Evolutionary conservation across 306 rosid species (phyloP).

Genomic region (Carpinus fangiana): DNA sequence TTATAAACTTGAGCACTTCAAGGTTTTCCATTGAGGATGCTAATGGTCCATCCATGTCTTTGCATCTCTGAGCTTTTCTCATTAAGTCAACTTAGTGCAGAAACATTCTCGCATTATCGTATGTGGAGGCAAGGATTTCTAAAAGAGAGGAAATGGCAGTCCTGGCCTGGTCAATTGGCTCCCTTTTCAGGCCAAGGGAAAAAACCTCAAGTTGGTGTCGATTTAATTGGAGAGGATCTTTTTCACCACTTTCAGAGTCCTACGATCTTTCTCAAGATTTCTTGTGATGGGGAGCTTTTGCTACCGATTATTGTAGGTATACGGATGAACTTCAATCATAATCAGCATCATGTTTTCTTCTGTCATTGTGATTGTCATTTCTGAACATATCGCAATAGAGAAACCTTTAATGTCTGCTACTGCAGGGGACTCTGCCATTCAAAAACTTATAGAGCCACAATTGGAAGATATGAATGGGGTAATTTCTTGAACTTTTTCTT

Average conservation of each 20-base stretch:
- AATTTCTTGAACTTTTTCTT: slow-evolving; percentile 13
- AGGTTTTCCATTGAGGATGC: slow-evolving; percentile 30
- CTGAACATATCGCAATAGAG: background rate
- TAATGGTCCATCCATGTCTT: slow-evolving; percentile 44
- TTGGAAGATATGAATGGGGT: slow-evolving; percentile 64
- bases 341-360: background rate
- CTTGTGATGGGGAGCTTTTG: slow-evolving; percentile 85
- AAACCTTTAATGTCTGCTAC: slow-evolving; percentile 23
- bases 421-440: slow-evolving; percentile 78
- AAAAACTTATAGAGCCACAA: slow-evolving; percentile 65
- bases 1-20: slow-evolving; percentile 36
- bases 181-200: slow-evolving; percentile 42
- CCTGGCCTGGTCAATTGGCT: slow-evolving; percentile 30
- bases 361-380: slow-evolving; percentile 24
- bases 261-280: slow-evolving; percentile 89
- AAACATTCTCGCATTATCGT: slow-evolving; percentile 72
- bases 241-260: slow-evolving; percentile 77
- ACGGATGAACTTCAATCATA: slow-evolving; percentile 6
- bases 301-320: slow-evolving; percentile 94
- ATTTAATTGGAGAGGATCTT: slow-evolving; percentile 49
- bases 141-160: slow-evolving; percentile 45
- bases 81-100: slow-evolving; percentile 59
- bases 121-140: slow-evolving; percentile 67
- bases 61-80: slow-evolving; percentile 45
- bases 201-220: slow-evolving; percentile 28